Percentiles rank a stretch among this genome's conserved stretches.
These are phyloP conservation scores for Neofusicoccum laricinum DNA, from an alignment of 2,329 filamentous ascomycete species.

Conservation along the genomic window DNA sequence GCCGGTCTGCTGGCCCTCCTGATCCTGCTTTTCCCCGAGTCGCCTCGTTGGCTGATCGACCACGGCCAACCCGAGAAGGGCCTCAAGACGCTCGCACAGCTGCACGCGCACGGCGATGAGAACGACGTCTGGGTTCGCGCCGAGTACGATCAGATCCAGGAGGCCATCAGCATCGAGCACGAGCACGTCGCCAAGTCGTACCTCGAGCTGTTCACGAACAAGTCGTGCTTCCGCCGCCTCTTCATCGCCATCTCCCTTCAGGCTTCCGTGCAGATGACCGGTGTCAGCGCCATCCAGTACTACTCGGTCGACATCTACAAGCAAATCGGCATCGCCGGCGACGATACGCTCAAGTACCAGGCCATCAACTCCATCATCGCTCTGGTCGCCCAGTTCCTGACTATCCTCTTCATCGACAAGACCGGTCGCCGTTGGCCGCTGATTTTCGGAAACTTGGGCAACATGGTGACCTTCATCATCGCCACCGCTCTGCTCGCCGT, in stretches of 20 bases:
- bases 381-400: conserved; percentile 64
- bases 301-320: conserved; percentile 66
- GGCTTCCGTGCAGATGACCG: conserved; percentile 73
- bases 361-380: conserved; percentile 72
- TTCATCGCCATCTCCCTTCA: conserved; percentile 69
- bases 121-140: conserved; percentile 68
- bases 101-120: conserved; percentile 67
- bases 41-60: conserved; percentile 69
- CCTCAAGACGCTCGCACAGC: conserved; percentile 62
- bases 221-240: conserved; percentile 67
- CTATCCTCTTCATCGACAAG: conserved; percentile 66
- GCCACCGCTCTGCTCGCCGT: conserved; percentile 55
- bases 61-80: conserved; percentile 65
- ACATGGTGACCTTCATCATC: conserved; percentile 70
- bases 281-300: conserved; percentile 64
- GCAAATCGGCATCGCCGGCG: conserved; percentile 65
- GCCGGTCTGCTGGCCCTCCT: conserved; percentile 62
- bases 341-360: conserved; percentile 70
- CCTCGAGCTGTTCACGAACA: conserved; percentile 63
- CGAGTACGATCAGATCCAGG: conserved; percentile 70
- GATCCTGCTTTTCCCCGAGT: conserved; percentile 71
- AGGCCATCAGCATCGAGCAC: conserved; percentile 63
- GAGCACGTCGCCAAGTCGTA: conserved; percentile 70
- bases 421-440: conserved; percentile 70
- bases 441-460: conserved; percentile 69